A percentile compares a stretch with the other conserved stretches of the same genome.
Conservation (phyloP, 2,329 filamentous ascomycete species). For the Claviceps purpurea region DNA sequence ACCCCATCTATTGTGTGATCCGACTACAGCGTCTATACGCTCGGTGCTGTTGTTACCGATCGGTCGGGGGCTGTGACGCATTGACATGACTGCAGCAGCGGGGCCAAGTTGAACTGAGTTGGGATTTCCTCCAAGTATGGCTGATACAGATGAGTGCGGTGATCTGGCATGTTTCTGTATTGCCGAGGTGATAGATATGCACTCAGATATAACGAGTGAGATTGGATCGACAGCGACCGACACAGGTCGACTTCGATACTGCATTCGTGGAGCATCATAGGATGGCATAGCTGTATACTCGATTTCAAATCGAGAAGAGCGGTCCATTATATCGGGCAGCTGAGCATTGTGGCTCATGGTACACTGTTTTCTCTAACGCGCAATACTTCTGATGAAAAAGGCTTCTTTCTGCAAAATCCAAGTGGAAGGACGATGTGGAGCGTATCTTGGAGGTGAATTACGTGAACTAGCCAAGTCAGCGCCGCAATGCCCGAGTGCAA, state of each 20-base stretch:
- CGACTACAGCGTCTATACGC: slow-evolving; percentile 30
- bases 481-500: background rate
- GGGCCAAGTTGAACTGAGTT: slow-evolving; percentile 42
- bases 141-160: slow-evolving; percentile 89
- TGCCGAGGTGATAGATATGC: slow-evolving; percentile 92
- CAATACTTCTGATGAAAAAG: background rate
- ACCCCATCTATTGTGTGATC: slow-evolving; percentile 76
- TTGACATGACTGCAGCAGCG: slow-evolving; percentile 27
- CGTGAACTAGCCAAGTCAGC: background rate
- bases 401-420: background rate
- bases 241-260: slow-evolving; percentile 48
- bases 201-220: slow-evolving; percentile 93
- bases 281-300: background rate
- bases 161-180: slow-evolving; percentile 97
- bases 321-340: background rate
- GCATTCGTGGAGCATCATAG: slow-evolving; percentile 32
- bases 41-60: slow-evolving; percentile 24
- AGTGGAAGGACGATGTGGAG: background rate
- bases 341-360: slow-evolving; percentile 5
- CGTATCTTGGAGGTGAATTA: background rate
- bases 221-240: slow-evolving; percentile 82
- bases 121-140: slow-evolving; percentile 72
- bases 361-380: background rate
- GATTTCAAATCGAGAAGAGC: background rate
- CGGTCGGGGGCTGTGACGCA: slow-evolving; percentile 27